Evolutionary conservation across 345 rosid genomes (phyloP).

Genomic region (Pistacia integerrima): DNA sequence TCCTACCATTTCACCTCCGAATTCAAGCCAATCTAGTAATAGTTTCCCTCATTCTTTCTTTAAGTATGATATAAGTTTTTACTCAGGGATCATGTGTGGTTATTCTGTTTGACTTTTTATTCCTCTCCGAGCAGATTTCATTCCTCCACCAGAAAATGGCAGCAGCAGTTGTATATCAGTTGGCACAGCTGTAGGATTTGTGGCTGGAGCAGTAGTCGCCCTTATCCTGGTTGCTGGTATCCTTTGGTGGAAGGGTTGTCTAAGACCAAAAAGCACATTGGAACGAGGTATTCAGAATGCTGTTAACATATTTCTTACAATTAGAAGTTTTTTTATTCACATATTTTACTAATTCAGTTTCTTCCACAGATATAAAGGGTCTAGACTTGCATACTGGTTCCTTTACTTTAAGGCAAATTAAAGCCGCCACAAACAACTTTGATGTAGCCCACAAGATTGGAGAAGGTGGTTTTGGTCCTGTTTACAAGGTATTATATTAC

Average conservation of each 20-base stretch:
- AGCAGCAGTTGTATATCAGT: constrained; percentile 24
- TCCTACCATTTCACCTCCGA: too few species aligned
- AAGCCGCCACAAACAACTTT: constrained; percentile 36
- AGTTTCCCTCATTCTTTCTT: too few species aligned
- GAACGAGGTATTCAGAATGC: constrained; percentile 31
- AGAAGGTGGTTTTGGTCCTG: constrained; percentile 43
- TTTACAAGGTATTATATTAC: constrained; percentile 30
- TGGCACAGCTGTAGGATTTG: constrained; percentile 23
- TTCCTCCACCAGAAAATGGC: neutral
- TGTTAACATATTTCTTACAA: neutral
- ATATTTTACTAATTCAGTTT: neutral
- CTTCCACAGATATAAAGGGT: constrained; percentile 22
- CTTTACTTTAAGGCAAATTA: constrained; percentile 25
- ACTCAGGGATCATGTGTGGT: neutral
- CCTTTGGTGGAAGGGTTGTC: constrained; percentile 58
- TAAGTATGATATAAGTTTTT: too few species aligned
- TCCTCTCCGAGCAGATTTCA: constrained; percentile 5
- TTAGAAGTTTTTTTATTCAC: too few species aligned
- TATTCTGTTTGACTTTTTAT: neutral
- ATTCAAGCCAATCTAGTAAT: too few species aligned
- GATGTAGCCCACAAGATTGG: constrained; percentile 33
- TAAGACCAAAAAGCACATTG: constrained; percentile 32
- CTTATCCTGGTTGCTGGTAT: constrained; percentile 38
- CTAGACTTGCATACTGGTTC: constrained; percentile 25
- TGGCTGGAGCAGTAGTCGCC: constrained; percentile 27